A percentile compares a stretch with the other conserved stretches of the same genome.
Conservation (phyloP, 2,329 filamentous ascomycete genomes). For the Daldinia sp. region DNA sequence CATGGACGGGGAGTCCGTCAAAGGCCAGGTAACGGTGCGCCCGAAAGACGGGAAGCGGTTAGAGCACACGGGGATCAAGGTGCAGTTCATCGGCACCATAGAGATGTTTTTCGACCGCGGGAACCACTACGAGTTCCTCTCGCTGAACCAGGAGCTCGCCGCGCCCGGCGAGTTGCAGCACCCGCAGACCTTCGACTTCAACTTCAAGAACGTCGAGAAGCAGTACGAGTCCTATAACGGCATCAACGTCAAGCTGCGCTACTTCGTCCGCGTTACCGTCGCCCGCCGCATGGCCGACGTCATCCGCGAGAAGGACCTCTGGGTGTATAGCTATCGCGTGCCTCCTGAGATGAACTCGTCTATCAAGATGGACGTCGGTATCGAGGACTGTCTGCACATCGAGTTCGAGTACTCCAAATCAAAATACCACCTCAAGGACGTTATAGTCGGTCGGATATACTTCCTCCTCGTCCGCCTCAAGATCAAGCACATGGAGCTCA, state of each 20-base stretch:
- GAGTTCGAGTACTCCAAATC: constrained; percentile 99
- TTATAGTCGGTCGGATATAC: constrained; percentile 98
- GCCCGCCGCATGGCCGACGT: constrained; percentile 98
- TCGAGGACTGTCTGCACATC: constrained; percentile 98
- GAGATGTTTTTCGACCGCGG: constrained; percentile 99
- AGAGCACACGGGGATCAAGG: constrained; percentile 99
- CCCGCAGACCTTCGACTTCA: constrained; percentile 98
- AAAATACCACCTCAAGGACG: constrained; percentile 99
- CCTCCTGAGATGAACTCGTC: constrained; percentile 97
- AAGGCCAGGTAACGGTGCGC: constrained; percentile 92
- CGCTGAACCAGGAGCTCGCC: constrained; percentile 94
- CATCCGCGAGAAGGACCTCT: constrained; percentile 98
- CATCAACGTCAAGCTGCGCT: constrained; percentile 99
- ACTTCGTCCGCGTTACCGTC: constrained; percentile 97
- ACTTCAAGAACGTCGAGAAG: constrained; percentile 99
- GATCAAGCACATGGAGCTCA: constrained; percentile 99
- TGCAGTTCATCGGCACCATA: constrained; percentile 99
- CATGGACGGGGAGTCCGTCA: constrained; percentile 98
- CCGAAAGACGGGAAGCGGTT: constrained; percentile 98
- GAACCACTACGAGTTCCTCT: constrained; percentile 99
- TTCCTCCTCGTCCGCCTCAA: constrained; percentile 96
- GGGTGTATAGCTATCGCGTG: constrained; percentile 99
- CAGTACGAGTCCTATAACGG: constrained; percentile 99
- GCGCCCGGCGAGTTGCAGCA: constrained; percentile 98
- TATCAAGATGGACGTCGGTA: constrained; percentile 99